These are phyloP conservation scores for Apiospora malaysiana DNA, from an alignment of 2,329 filamentous ascomycete genomes.

Conservation along the genomic window DNA sequence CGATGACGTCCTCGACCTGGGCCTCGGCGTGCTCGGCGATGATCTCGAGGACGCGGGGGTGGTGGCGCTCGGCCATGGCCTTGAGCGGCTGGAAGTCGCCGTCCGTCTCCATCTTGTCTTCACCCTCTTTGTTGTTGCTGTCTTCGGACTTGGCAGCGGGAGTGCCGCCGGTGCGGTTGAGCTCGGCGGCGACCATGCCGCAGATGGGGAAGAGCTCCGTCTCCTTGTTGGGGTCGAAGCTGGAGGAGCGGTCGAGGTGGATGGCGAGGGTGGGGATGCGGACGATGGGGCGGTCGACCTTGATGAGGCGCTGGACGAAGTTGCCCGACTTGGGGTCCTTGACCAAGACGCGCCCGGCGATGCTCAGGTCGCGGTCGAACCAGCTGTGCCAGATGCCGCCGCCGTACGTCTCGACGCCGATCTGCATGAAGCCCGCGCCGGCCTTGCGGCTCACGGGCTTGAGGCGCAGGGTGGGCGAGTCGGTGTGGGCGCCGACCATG, in stretches of 20 bases:
- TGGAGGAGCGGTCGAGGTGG: slow-evolving; percentile 85
- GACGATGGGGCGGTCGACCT: slow-evolving; percentile 87
- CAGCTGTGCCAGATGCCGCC: slow-evolving; percentile 97
- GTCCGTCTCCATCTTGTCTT: slow-evolving; percentile 47
- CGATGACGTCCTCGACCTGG: slow-evolving; percentile 73
- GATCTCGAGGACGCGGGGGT: slow-evolving; percentile 83
- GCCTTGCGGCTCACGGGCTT: slow-evolving; percentile 94
- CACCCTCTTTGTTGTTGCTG: slow-evolving; percentile 43
- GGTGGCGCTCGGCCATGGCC: slow-evolving; percentile 80
- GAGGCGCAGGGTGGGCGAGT: slow-evolving; percentile 88
- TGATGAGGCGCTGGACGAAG: slow-evolving; percentile 84
- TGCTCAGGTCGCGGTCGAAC: slow-evolving; percentile 94
- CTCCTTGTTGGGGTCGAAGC: slow-evolving; percentile 96
- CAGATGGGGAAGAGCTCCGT: slow-evolving; percentile 93
- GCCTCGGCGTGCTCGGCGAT: slow-evolving; percentile 82
- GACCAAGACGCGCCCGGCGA: slow-evolving; percentile 88
- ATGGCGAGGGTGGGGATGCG: slow-evolving; percentile 94
- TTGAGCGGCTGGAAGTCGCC: slow-evolving; percentile 75
- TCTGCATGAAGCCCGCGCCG: slow-evolving; percentile 86
- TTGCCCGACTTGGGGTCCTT: slow-evolving; percentile 73
- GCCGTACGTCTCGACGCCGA: slow-evolving; percentile 96
- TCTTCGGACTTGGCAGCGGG: slow-evolving; percentile 45
- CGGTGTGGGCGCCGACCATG: slow-evolving; percentile 96
- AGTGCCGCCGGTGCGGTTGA: slow-evolving; percentile 72
- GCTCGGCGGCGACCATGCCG: slow-evolving; percentile 83